Evolutionary conservation across 768 basidiomycete genomes (phyloP), one percentile per base, ranked within the genome.

Genomic region (Clavulina sp.): DNA sequence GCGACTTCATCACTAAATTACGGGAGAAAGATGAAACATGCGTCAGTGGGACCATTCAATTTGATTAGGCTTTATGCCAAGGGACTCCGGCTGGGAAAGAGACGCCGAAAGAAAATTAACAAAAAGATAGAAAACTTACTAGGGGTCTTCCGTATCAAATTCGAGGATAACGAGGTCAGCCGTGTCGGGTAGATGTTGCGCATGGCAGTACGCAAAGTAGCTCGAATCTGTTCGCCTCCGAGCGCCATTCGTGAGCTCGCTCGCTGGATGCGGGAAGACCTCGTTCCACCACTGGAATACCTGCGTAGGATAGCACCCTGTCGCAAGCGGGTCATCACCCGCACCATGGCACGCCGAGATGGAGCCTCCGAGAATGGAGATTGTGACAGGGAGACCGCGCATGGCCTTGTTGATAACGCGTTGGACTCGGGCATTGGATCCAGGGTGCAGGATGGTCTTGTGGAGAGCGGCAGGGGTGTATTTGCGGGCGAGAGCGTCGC

Each of bases 261-360:
- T 89, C 1, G 91, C 92, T 0, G 93, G 93, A 64, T 99, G 88
- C 0, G 93, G 95, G 68, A 99, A 99, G n/a, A 97, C 77, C 50
- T 72, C 74, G 66, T 92, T 88, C 86, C 93, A 95, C 93, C 95
- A 99, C 48, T 81, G 71, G 70, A 97, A 97, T 69, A 97, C 86
- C 50, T 78, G 77, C n/a, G 84, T 80, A 1, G 95, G 93, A 65
- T 96, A 99, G 64, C 93, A 92, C 56, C 66, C 66, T 0, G 84
- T 72, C 0, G 85, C 76, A 52, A 95, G 70, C 3, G 87, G 88
- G 63, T 92, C 85, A 61, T 92, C 82, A 1, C 91, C 92, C 5
- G 89, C 82, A 21, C 92, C 91, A 61, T 92, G 84, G 62, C 91
- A 96, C 1, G 91, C 78, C 51, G 91, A 89, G 19, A 95, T 91